phyloP scores from a whole-genome alignment of 2,329 filamentous ascomycete genomes.

The Fusarium mundagurra region DNA sequence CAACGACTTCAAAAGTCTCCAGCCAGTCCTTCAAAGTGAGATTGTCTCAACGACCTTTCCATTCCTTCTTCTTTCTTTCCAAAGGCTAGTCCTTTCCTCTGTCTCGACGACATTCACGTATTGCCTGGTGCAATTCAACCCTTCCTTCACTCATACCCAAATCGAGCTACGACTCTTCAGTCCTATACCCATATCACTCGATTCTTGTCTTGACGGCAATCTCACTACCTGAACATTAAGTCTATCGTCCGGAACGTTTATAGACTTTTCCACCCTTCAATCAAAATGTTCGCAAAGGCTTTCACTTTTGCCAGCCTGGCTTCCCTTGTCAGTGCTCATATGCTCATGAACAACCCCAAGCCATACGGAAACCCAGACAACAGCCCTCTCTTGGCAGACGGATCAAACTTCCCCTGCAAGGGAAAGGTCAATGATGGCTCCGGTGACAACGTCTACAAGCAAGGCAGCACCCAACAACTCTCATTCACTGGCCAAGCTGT shows the following conservation, averaged over 20 bases:
- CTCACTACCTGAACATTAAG: conserved; percentile 28
- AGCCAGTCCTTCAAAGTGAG: conserved; percentile 43
- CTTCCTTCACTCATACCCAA: conserved; percentile 34
- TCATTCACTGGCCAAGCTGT: conserved; percentile 76
- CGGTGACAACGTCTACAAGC: conserved; percentile 66
- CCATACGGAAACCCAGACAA: conserved; percentile 70
- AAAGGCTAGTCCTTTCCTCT: conserved; percentile 43
- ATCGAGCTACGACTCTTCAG: conserved; percentile 34
- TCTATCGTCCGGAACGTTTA: conserved; percentile 48
- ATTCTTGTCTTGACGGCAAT: conserved; percentile 44
- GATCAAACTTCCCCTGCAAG: conserved; percentile 87
- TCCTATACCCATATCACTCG: conserved; percentile 38
- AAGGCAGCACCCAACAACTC: conserved; percentile 58
- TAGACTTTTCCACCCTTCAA: conserved; percentile 27
- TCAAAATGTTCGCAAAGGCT: conserved; percentile 63
- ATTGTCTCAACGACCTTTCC: conserved; percentile 43
- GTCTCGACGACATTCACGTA: conserved; percentile 35
- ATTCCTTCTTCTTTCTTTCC: conserved; percentile 41
- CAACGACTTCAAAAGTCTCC: conserved; percentile 43
- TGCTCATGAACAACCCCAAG: conserved; percentile 74
- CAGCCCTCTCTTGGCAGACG: conserved; percentile 68
- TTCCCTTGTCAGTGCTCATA: conserved; percentile 74
- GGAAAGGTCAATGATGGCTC: conserved; percentile 56
- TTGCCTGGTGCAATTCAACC: conserved; percentile 43
- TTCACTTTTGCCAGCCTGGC: conserved; percentile 66